A percentile compares a stretch with the other conserved stretches of the same genome.
Evolutionary conservation across 306 rosid species (phyloP).

Genomic region (Castanea sativa): DNA sequence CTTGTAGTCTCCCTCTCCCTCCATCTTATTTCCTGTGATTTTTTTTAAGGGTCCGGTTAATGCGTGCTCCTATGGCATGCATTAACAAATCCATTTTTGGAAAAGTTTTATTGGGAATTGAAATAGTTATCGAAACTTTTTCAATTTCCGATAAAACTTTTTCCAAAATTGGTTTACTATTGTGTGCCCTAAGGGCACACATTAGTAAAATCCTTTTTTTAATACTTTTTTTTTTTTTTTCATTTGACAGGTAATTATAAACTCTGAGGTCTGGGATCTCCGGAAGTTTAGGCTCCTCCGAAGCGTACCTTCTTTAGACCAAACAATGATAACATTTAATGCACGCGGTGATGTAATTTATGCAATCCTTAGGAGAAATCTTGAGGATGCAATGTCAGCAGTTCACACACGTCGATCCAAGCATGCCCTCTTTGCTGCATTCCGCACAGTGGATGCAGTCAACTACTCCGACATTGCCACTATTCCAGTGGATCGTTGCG

Average conservation of each 20-base stretch:
- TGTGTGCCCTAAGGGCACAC: no score
- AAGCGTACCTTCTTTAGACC: conserved; percentile 93
- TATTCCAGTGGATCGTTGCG: conserved; percentile 85
- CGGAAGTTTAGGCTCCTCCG: conserved; percentile 87
- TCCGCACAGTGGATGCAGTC: conserved; percentile 95
- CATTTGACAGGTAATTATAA: conserved; percentile 75
- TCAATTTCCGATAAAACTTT: no score
- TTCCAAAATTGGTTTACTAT: no score
- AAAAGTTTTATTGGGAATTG: no score
- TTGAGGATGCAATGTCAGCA: conserved; percentile 94
- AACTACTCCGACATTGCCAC: conserved; percentile 96
- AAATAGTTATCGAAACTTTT: no score
- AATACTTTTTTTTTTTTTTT: not conserved
- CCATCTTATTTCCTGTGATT: not conserved
- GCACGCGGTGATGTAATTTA: conserved; percentile 96
- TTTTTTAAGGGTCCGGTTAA: not conserved
- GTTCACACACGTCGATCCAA: conserved; percentile 79
- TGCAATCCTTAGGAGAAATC: conserved; percentile 89
- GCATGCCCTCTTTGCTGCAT: conserved; percentile 83
- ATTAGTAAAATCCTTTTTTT: not conserved
- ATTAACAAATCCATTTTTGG: no score
- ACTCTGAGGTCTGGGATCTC: conserved; percentile 99
- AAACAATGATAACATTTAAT: conserved; percentile 83
- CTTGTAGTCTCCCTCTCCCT: conserved; percentile 8
- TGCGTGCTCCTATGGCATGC: no score